Base-by-base conservation (phyloP, 1,284 basidiomycete species). In the Boletus semigastroideus region DNA sequence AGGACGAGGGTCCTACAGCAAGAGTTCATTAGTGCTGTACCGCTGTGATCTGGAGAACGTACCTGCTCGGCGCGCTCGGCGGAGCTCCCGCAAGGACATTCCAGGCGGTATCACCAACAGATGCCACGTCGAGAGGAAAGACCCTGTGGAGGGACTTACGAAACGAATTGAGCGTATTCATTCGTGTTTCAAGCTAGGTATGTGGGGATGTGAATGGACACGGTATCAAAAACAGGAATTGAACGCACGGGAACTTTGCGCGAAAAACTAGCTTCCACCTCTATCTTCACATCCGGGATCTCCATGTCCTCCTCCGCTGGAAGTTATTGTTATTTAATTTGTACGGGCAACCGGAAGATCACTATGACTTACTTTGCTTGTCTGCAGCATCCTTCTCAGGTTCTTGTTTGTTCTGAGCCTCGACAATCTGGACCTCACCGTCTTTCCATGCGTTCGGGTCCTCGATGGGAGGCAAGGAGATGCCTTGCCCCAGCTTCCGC, bases 221-320 rank as follows among this genome's bases (percentile, higher is more conserved):
- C 9, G n/a, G 36, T 16, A 4, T 7, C 2, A 0, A 51, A 22
- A 33, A 27, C 1, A 11, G 31, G 9, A 43, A 14, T 46, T 7
- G 11, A 5, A 67, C 75, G 45, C 56, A 87, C 84, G 1, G 78
- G 74, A 14, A 86, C 73, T 67, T 88, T 89, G 47, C 73, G 73
- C 7, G 86, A 88, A 59, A 75, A 80, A 3, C 74, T 70, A n/a
- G 70, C 74, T 36, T 85, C 82, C 12, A 86, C 70, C 33, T 78
- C 72, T 17, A 82, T 62, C 16, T 73, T 63, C 2, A 78, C 68
- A 12, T 78, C 73, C 1, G 76, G 73, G 2, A 80, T 55, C 2
- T 70, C 60, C 6, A 70, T 36, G 2, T 70, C 67, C 34, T 19
- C 11, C 25, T 51, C 46, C 22, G 39, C 63, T 59, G 13, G 11